These are phyloP conservation scores for Coemansia sp. DNA, from an alignment of 192 early-diverging fungal genomes.

Conservation along the genomic window DNA sequence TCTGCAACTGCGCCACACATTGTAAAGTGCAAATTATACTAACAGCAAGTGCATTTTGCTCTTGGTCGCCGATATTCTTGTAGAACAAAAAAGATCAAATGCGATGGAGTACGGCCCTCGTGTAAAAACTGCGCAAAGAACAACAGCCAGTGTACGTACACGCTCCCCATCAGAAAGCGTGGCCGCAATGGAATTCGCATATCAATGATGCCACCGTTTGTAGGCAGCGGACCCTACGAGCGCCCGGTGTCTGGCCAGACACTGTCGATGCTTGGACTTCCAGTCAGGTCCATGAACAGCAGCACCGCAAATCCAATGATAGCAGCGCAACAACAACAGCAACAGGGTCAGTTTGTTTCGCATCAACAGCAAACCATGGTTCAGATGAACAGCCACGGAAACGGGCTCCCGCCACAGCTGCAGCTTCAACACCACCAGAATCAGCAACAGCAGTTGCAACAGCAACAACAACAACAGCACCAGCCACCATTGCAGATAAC, in stretches of 20 bases:
- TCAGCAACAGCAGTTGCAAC: conserved; percentile 11
- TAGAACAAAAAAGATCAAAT: conserved; percentile 55
- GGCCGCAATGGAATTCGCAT: conserved; percentile 41
- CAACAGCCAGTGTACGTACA: conserved; percentile 43
- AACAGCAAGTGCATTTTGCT: background rate
- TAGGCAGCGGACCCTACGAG: conserved; percentile 23
- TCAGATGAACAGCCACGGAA: background rate
- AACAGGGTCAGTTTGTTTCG: conserved; percentile 15
- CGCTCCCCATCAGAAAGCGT: conserved; percentile 42
- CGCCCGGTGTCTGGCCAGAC: conserved; percentile 25
- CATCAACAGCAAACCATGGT: conserved; percentile 19
- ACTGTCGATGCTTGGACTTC: conserved; percentile 9
- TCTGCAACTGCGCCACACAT: background rate
- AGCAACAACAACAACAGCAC: conserved; percentile 13
- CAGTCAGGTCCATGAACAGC: background rate
- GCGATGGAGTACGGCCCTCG: conserved; percentile 53
- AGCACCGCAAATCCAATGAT: conserved; percentile 3
- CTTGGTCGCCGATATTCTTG: background rate
- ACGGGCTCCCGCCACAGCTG: conserved; percentile 12
- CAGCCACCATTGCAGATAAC: conserved; percentile 37
- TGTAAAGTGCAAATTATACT: background rate
- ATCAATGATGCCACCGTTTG: conserved; percentile 25
- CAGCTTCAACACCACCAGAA: conserved; percentile 13
- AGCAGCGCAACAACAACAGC: conserved; percentile 9
- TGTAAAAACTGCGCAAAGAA: conserved; percentile 55